Evolutionary conservation across 164 flowering plant genomes (phyloP), one percentile per base, ranked within the genome.

Genomic region (Vitis labrusca): DNA sequence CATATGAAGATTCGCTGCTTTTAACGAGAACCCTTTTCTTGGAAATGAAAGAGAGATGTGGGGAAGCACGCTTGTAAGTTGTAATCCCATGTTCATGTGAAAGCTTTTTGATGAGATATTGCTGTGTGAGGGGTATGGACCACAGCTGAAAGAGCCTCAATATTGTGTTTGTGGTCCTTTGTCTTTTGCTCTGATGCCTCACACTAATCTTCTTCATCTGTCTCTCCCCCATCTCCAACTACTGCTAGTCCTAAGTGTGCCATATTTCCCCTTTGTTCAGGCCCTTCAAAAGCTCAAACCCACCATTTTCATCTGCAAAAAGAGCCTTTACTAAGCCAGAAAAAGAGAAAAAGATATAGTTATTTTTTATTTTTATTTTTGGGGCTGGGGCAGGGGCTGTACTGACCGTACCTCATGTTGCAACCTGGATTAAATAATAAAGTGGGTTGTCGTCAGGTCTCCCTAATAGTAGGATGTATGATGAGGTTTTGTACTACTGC

Each of bases 41-140:
- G 87, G 83, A 76, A 84, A 81, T 81, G 83, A 81, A 78, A 81
- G 79, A 70, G 67, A 74, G 74, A 62, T 29, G 51, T 63, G 61
- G 70, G 64, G 17, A 70, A 70, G 71, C 74, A 75, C 79, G 77
- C 81, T 57, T 73, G 44, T 10, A 12, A 8, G 7, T 49, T 55
- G 59, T 59, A 23, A 67, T 69, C 58, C 73, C 29, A 64, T 76
- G 71, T 66, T 77, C 58, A 10, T 37, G 1, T 12, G 13, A 47
- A 15, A 29, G 57, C 58, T 59, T 55, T 63, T 37, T 37, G 44
- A 37, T 37, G 44, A 37, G 27, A 23, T 23, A 23, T 23, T 23
- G 44, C 44, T 37, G 5, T 37, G 44, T 37, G 44, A 23, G 27
- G 7, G 2, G 14, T 48, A 15, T 23, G 68, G 47, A 48, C 68